Base-by-base conservation (phyloP, 345 rosid genomes). In the Populus nigra region DNA sequence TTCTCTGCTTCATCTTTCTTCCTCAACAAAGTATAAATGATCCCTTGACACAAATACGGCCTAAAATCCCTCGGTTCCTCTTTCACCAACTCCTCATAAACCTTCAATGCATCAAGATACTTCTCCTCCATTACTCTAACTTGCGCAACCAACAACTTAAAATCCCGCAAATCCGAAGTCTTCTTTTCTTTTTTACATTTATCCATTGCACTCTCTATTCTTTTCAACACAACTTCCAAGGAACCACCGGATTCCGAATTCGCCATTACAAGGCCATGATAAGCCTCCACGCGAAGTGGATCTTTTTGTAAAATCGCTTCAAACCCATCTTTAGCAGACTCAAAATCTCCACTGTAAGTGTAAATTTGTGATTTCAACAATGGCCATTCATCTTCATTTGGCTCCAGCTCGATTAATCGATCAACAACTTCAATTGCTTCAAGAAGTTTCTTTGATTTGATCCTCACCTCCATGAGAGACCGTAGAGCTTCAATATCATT, bases 31-130 rank as follows among this genome's bases (percentile, higher is more conserved):
- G 97, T 84, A 63, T 95, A 93, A 71, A 95, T 88, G 31, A 95
- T 91, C 68, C 98, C 98, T 79, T 92, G 97, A 70, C 98, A 95
- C 41, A 93, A 82, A 71, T 93, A 93, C 3, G 99, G 98, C 87
- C 98, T 88, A 59, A 93, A 95, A 86, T 95, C 99, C 81, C 89
- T 87, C 0, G 99, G 99, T 50, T 95, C 98, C 83, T 95, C 98
- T 76, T 88, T 91, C 80, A 86, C 92, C 39, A 95, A 86, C 83
- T 89, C 92, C 73, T 92, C 90, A 50, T 95, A 93, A 65, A 92
- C 86, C 84, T 85, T 90, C 92, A 95, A 73, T 10, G 99, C 99
- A 61, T 90, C 97, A 2, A 31, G 45, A 74, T 89, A 91, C 22
- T 84, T 90, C 79, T 88, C 91, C 73, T 93, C 91, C 27, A 93